Evolutionary conservation across 208 protist genomes (phyloP), one percentile per base, ranked within the genome.

Genomic region (Balamuthia mandrillaris): DNA sequence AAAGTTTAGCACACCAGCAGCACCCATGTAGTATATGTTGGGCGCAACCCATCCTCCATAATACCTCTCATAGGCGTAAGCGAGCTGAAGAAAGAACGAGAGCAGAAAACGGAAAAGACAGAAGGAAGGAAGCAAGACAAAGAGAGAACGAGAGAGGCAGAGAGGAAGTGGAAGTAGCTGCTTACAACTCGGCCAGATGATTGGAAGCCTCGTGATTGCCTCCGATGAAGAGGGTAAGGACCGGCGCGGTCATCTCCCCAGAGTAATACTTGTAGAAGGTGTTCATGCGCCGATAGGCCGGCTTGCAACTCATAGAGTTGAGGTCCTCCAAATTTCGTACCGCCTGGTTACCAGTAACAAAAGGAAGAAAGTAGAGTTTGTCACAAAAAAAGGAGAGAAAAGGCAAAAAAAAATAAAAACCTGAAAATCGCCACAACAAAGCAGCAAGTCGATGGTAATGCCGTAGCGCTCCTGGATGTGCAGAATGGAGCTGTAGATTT

Each of bases 341-440:
- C 9, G 96, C 86, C 91, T 92, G 35, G 3, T n/a, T n/a, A n/a
- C n/a, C n/a, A n/a, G n/a, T n/a, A n/a, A n/a, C n/a, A n/a, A n/a
- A n/a, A n/a, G n/a, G n/a, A n/a, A n/a, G n/a, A n/a, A n/a, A n/a
- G n/a, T 39, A 70, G 12, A 44, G 29, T 5, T 14, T 68, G 12
- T 29, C 31, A 81, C 33, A 58, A 39, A 1, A 3, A 35, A n/a
- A 5, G n/a, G 3, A n/a, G 3, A 29, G 18, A 9, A 4, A 74
- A 18, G 27, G 12, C 21, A 45, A 39, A 5, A 41, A n/a, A 41
- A n/a, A 87, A 44, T 24, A 45, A 41, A 88, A 4, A 91, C 92
- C 90, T 99, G 96, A 89, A 99, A 99, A 86, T 99, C 98, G 16
- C 98, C 98, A 86, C 97, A 99, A 85, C 94, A 96, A n/a, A 99